Percentiles rank a stretch among this genome's conserved stretches.
Conservation (phyloP, 2,329 filamentous ascomycete genomes). For the Zymoseptoria pseudotritici region DNA sequence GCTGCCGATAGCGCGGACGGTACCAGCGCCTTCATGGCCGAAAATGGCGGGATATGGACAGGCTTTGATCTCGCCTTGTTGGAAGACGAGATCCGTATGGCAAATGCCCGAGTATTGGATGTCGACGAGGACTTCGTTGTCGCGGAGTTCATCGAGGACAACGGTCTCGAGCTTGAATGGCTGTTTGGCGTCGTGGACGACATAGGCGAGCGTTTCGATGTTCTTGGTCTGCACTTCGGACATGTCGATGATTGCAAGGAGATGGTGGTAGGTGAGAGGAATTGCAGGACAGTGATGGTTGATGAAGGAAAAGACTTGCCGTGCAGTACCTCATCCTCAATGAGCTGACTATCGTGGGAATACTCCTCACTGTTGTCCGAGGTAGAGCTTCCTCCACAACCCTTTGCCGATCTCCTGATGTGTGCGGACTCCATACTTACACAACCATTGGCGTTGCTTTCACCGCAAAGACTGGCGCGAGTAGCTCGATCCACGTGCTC, state of each 20-base stretch:
- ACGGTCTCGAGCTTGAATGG: slow-evolving; percentile 16
- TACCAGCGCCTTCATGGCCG: slow-evolving; percentile 16
- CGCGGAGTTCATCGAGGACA: slow-evolving; percentile 11
- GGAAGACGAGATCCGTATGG: slow-evolving; percentile 19
- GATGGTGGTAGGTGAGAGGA: neutral
- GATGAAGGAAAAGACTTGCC: neutral
- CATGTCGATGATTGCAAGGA: neutral
- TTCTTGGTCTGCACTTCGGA: neutral
- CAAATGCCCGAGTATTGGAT: slow-evolving; percentile 20
- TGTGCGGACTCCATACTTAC: too few relatives aligned
- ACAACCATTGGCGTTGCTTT: too few relatives aligned
- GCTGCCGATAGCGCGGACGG: slow-evolving; percentile 8
- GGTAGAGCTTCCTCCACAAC: neutral
- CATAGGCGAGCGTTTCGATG: slow-evolving; percentile 6
- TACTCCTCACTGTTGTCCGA: neutral
- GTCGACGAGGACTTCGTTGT: slow-evolving; percentile 14
- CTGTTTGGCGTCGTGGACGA: slow-evolving; percentile 11
- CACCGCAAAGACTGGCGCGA: too few relatives aligned
- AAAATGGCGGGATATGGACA: slow-evolving; percentile 13
- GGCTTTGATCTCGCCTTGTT: slow-evolving; percentile 12
- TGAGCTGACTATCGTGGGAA: neutral
- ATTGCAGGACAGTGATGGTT: neutral
- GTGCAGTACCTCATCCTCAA: neutral
- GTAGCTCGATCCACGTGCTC: too few relatives aligned
- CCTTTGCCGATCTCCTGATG: neutral